Percentiles rank a stretch among this genome's conserved stretches.
phyloP scores from a whole-genome alignment of 2,329 filamentous ascomycete genomes.

The Ceratocystis alfenasii region DNA sequence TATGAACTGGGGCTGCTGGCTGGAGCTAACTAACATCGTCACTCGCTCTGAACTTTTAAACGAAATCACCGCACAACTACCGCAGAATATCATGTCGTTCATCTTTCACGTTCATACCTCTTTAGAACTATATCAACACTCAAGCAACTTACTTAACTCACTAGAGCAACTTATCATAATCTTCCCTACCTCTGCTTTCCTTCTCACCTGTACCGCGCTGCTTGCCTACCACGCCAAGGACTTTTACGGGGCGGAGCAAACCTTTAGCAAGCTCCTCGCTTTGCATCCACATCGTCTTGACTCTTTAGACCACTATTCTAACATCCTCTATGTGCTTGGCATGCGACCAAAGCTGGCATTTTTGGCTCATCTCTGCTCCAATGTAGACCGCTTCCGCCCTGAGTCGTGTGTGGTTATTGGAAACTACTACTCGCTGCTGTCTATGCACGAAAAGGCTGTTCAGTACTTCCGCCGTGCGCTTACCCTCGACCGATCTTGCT shows the following conservation, averaged over 20 bases:
- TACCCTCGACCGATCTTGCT: conserved; percentile 76
- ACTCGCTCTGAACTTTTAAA: conserved; percentile 72
- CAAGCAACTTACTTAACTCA: conserved; percentile 58
- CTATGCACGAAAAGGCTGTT: conserved; percentile 93
- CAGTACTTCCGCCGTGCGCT: conserved; percentile 93
- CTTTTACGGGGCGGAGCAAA: conserved; percentile 53
- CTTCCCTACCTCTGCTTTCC: conserved; percentile 78
- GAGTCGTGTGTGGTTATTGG: conserved; percentile 95
- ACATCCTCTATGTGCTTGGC: conserved; percentile 90
- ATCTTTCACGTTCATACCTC: conserved; percentile 89
- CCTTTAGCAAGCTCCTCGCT: conserved; percentile 70
- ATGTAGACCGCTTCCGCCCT: conserved; percentile 87
- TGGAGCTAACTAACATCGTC: conserved; percentile 75
- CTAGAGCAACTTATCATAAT: conserved; percentile 68
- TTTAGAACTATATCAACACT: conserved; percentile 82
- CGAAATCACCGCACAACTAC: conserved; percentile 58
- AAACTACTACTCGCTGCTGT: conserved; percentile 92
- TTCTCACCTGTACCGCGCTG: conserved; percentile 79
- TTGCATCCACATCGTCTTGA: conserved; percentile 65
- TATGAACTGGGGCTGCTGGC: conserved; percentile 96
- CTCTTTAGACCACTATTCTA: conserved; percentile 88
- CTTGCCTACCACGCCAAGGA: conserved; percentile 85
- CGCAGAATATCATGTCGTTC: conserved; percentile 81
- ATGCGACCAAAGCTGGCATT: conserved; percentile 82
- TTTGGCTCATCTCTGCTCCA: conserved; percentile 78